Percentiles rank a stretch among this genome's conserved stretches.
phyloP scores from a whole-genome alignment of 2,329 filamentous ascomycete species.

The Phyllachora maydis region DNA sequence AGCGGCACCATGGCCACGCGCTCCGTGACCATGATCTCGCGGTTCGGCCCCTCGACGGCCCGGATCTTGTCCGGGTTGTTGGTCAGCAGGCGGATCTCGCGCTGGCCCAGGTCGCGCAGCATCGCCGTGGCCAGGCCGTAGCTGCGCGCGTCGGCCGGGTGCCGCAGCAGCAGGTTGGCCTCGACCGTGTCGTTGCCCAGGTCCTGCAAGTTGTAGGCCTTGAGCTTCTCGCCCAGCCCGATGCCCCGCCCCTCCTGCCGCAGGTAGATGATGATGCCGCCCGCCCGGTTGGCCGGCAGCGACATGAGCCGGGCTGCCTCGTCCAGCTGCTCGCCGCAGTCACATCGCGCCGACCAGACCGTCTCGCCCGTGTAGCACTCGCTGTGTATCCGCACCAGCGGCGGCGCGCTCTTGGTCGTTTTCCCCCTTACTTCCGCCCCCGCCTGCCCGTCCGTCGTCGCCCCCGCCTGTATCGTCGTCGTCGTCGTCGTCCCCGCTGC shows the following conservation, averaged over 20 bases:
- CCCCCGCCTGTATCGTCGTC: too few species aligned
- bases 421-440: conserved; percentile 3
- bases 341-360: conserved; percentile 91
- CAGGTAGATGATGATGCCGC: conserved; percentile 87
- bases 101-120: conserved; percentile 64
- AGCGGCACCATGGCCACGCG: conserved; percentile 89
- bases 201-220: conserved; percentile 95
- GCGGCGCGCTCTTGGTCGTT: conserved; percentile 18
- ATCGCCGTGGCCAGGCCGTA: conserved; percentile 96
- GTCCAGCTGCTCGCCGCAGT: conserved; percentile 94
- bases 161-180: conserved; percentile 74
- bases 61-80: conserved; percentile 97
- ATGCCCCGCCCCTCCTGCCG: conserved; percentile 93
- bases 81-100: conserved; percentile 64
- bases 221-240: conserved; percentile 83
- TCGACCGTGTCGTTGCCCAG: conserved; percentile 95
- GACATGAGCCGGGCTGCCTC: conserved; percentile 91
- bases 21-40: conserved; percentile 75
- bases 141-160: conserved; percentile 84
- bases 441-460: too few species aligned
- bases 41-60: conserved; percentile 77
- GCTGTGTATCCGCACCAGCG: conserved; percentile 85
- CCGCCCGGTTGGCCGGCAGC: conserved; percentile 32
- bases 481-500: conserved; percentile 1
- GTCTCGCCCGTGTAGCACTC: conserved; percentile 99